A percentile compares a stretch with the other conserved stretches of the same genome.
Conservation (phyloP, 129 eudicot genomes). For the Lactuca sativa region DNA sequence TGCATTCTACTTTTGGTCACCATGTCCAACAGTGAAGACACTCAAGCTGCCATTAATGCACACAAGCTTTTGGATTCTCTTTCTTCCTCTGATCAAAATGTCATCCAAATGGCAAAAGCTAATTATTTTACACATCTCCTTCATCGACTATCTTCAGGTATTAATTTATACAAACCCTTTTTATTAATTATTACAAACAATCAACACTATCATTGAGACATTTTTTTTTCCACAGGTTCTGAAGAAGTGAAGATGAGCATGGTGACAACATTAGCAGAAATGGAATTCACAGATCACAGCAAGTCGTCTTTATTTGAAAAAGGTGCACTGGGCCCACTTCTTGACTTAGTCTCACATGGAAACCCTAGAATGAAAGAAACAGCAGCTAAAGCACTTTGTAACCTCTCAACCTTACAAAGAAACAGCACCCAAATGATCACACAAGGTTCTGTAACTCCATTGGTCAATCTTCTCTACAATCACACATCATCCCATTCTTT, state of each 20-base stretch:
- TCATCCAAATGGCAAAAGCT: conserved; percentile 72
- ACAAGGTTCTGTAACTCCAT: conserved; percentile 42
- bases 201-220: neutral
- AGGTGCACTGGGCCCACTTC: conserved; percentile 51
- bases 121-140: conserved; percentile 59
- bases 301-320: conserved; percentile 54
- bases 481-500: conserved; percentile 49
- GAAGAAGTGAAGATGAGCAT: conserved; percentile 50
- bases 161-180: neutral
- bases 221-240: conserved; percentile 38
- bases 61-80: conserved; percentile 50
- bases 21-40: conserved; percentile 56
- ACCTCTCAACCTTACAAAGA: conserved; percentile 51
- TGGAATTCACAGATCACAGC: conserved; percentile 64
- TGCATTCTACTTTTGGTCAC: conserved; percentile 71
- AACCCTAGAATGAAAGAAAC: conserved; percentile 46
- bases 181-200: too few relatives aligned
- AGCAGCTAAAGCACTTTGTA: conserved; percentile 58
- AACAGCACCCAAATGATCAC: conserved; percentile 57
- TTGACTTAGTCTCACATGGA: conserved; percentile 39
- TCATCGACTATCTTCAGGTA: conserved; percentile 63
- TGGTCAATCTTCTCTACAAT: conserved; percentile 54
- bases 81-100: conserved; percentile 56
- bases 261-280: conserved; percentile 66
- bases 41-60: conserved; percentile 55